Percentiles rank a stretch among this genome's conserved stretches.
phyloP scores from a whole-genome alignment of 495 filamentous ascomycete genomes.

The Aspergillus asperescens region DNA sequence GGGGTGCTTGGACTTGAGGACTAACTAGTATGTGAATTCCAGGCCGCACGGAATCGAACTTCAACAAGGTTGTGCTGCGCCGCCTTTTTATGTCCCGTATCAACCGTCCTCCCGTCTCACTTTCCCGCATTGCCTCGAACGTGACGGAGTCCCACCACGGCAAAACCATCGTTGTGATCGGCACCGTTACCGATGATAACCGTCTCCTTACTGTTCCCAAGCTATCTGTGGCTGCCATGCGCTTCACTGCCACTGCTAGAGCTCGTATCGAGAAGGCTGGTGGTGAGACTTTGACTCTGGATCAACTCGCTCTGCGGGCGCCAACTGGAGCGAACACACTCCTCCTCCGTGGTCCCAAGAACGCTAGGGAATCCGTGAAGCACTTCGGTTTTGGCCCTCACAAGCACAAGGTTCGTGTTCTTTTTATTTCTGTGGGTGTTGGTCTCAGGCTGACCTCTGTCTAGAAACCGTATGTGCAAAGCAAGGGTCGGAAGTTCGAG shows the following conservation, averaged over 20 bases:
- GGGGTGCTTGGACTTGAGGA: slow-evolving; percentile 2
- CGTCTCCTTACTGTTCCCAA: slow-evolving; percentile 85
- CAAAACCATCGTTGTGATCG: slow-evolving; percentile 89
- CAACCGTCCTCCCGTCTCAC: slow-evolving; percentile 91
- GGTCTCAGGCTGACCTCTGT: slow-evolving; percentile 19
- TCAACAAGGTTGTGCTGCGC: slow-evolving; percentile 96
- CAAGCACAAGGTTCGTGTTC: slow-evolving; percentile 72
- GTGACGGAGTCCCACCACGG: slow-evolving; percentile 62
- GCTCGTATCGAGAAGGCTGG: slow-evolving; percentile 88
- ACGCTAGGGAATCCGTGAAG: slow-evolving; percentile 92
- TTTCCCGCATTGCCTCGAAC: slow-evolving; percentile 76
- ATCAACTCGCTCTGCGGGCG: slow-evolving; percentile 88
- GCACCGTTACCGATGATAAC: slow-evolving; percentile 95
- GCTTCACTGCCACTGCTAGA: slow-evolving; percentile 92
- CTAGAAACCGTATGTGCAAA: slow-evolving; percentile 90
- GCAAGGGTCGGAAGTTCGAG: slow-evolving; percentile 99
- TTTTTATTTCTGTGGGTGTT: neutral
- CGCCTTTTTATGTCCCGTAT: slow-evolving; percentile 96
- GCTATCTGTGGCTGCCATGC: slow-evolving; percentile 83
- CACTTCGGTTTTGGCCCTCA: slow-evolving; percentile 98
- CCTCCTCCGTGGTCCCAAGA: slow-evolving; percentile 93
- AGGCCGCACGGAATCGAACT: slow-evolving; percentile 93
- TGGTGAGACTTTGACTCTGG: slow-evolving; percentile 88
- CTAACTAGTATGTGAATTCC: slow-evolving; percentile 17
- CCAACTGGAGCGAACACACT: slow-evolving; percentile 94